Evolutionary conservation across 495 filamentous ascomycete species (phyloP).

Genomic region (Lasiosphaeris hirsuta): DNA sequence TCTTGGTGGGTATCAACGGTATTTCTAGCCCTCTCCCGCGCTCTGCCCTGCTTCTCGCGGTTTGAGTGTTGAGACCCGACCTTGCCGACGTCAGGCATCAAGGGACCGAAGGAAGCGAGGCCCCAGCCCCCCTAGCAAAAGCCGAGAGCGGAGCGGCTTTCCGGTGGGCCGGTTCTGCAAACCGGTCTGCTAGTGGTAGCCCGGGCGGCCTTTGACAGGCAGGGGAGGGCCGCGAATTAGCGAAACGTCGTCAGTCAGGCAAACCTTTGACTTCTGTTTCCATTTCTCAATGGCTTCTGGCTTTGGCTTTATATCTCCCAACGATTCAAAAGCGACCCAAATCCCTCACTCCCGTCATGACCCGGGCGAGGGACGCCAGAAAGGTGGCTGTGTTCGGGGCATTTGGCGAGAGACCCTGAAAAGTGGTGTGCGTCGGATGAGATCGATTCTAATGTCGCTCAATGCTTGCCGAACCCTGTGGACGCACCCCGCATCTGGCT

Average conservation of each 20-base stretch:
- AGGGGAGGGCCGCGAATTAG: not conserved
- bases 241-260: no score
- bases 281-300: no score
- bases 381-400: not conserved
- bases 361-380: no score
- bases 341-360: no score
- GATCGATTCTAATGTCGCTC: not conserved
- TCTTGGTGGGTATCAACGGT: not conserved
- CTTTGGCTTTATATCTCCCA: not conserved
- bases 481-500: conserved; percentile 1
- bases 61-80: conserved; percentile 1
- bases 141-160: not conserved
- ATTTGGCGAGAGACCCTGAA: not conserved
- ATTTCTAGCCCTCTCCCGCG: not conserved
- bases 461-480: no score
- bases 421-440: not conserved
- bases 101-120: not conserved
- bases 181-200: not conserved
- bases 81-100: conserved; percentile 8
- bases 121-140: not conserved
- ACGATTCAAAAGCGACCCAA: no score
- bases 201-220: not conserved
- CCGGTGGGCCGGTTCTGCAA: not conserved
- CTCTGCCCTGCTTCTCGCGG: not conserved
- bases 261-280: no score